Evolutionary conservation across 331 rosid species (phyloP).

Genomic region (Stylosanthes scabra): DNA sequence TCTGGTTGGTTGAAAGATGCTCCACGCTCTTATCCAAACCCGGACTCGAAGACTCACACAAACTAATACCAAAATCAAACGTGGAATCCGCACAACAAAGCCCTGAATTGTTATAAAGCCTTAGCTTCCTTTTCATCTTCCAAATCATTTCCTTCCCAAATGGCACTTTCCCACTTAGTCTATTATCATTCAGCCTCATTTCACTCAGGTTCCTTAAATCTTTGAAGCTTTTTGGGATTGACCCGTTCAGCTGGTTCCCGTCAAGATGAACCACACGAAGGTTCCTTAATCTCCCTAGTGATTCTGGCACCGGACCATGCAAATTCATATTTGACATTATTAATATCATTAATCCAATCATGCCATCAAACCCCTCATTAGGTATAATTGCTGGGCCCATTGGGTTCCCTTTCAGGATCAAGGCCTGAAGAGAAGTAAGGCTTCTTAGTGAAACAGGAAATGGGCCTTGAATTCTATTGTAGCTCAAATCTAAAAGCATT

Average conservation of each 20-base stretch:
- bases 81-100: slow-evolving; percentile 67
- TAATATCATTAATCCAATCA: slow-evolving; percentile 59
- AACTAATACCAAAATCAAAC: slow-evolving; percentile 50
- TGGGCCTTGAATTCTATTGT: slow-evolving; percentile 66
- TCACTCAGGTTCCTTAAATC: slow-evolving; percentile 54
- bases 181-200: slow-evolving; percentile 63
- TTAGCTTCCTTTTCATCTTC: slow-evolving; percentile 85
- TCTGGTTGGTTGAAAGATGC: slow-evolving; percentile 45
- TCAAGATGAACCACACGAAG: slow-evolving; percentile 89
- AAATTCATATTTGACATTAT: slow-evolving; percentile 71
- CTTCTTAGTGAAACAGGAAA: slow-evolving; percentile 51
- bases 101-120: slow-evolving; percentile 58
- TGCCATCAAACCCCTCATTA: slow-evolving; percentile 56
- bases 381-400: slow-evolving; percentile 62
- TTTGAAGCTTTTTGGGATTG: slow-evolving; percentile 62
- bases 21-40: slow-evolving; percentile 38
- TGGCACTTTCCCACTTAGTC: slow-evolving; percentile 57
- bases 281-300: slow-evolving; percentile 55
- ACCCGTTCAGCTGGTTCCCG: slow-evolving; percentile 70
- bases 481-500: slow-evolving; percentile 79
- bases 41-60: slow-evolving; percentile 50
- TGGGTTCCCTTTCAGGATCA: slow-evolving; percentile 78
- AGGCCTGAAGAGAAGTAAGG: slow-evolving; percentile 61
- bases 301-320: slow-evolving; percentile 66
- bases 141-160: slow-evolving; percentile 73